Base-by-base conservation (phyloP, 805 yeast genomes). In the Metschnikowia santaceciliae region DNA sequence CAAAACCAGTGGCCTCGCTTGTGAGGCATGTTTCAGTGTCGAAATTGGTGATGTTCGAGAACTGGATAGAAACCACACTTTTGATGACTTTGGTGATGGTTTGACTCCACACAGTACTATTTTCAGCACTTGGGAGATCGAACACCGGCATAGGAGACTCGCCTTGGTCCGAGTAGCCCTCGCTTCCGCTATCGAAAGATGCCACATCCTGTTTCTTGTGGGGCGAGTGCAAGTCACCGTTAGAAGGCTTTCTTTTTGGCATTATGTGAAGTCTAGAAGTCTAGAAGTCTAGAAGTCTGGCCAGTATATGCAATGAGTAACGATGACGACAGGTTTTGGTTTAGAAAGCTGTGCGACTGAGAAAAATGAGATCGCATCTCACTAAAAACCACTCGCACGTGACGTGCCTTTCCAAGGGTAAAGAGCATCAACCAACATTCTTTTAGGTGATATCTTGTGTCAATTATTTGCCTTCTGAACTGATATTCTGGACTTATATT, bases 1-100 rank as follows among this genome's bases (percentile, higher is more conserved):
- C 90, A 66, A 91, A 91, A 2, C 97, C 97, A 0, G 97, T 89
- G n/a, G 97, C 97, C 67, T 91, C 96, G 48, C 88, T 82, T 26
- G 86, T 89, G 41, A 84, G 67, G 1, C 96, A 85, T 2, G 82
- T 69, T 59, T 91, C 97, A 36, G 94, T 85, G 61, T 91, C 97
- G 64, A 91, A 91, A 54, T 84, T 82, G 3, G 84, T 81, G n/a
- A 88, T 89, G 66, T 87, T 94, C 10, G 94, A 79, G 62, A 91
- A 90, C 66, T 89, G 96, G 46, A 91, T 84, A 1, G 96, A 87
- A 2, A 91, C 97, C 20, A 90, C 97, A 5, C 89, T 81, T 54
- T 84, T 81, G 36, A 90, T 95, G 3, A 90, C 96, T 47, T 78
- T 78, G 44, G 88, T 83, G 46, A 90, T 89, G 0, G 96, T 88